Evolutionary conservation across 768 basidiomycete genomes (phyloP), one percentile per base, ranked within the genome.

Genomic region (Erythrobasidium yunnanense): DNA sequence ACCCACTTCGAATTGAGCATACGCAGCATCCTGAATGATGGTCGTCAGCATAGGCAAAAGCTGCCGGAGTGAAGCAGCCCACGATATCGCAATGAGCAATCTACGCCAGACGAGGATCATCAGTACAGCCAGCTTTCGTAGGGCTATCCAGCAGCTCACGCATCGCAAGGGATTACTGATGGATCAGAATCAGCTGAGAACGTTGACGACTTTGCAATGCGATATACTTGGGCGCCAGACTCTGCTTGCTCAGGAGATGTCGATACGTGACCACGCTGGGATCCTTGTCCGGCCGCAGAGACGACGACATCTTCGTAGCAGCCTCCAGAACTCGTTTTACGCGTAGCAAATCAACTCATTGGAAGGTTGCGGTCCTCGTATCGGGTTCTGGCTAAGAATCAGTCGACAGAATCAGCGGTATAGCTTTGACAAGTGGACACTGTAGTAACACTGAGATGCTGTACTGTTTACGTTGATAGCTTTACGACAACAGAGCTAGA

Each of bases 1-100:
- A 95, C 92, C 77, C 88, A 92, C 5, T 87, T 84, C 13, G 81
- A 82, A 75, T 86, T 88, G 73, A 86, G 90, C 0, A 86, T 88
- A 77, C 87, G 78, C 79, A 15, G 78, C 78, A 68, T 79, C 79
- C n/a, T n/a, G n/a, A n/a, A n/a, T n/a, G n/a, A n/a, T n/a, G n/a
- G 29, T 78, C 87, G 73, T 96, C 91, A 75, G 89, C 90, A 47
- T 95, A 85, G 0, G 89, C 90, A 35, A 96, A 80, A 49, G 87
- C 86, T 11, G 90, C 84, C 1, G 91, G 78, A 0, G 88, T 88
- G 74, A 89, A 74, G n/a, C 74, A 73, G 63, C 20, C 25, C 35
- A 46, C 13, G 5, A 35, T 42, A 38, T n/a, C 25, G 56, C 25
- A n/a, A 58, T 2, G 15, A 47, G n/a, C 25, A 20, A 20, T 18